These are phyloP conservation scores for Aspergillus sclerotiicarbonarius DNA, from an alignment of 495 filamentous ascomycete genomes.

Conservation along the genomic window DNA sequence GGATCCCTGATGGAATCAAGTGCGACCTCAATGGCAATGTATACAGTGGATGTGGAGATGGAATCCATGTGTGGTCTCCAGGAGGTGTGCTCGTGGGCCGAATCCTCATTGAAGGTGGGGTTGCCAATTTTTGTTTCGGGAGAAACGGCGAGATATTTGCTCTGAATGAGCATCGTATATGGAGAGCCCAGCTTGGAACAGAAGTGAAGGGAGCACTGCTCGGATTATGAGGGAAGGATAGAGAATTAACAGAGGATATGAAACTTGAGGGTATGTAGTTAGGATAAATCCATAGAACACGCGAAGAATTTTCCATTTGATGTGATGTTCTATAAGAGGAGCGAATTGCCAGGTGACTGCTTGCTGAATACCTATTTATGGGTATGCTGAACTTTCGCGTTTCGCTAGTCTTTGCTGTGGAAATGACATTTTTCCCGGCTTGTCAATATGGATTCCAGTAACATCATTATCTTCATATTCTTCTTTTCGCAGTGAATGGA, in stretches of 20 bases:
- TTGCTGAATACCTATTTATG: too few species aligned
- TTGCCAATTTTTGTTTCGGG: slow-evolving; percentile 48
- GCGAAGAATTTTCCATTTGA: background rate
- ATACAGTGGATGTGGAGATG: slow-evolving; percentile 59
- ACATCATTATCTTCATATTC: too few species aligned
- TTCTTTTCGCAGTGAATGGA: too few species aligned
- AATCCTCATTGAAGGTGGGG: slow-evolving; percentile 43
- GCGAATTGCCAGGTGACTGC: too few species aligned
- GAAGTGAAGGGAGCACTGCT: slow-evolving; percentile 36
- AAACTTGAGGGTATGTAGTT: background rate
- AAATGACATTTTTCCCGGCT: too few species aligned
- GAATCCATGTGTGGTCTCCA: slow-evolving; percentile 60
- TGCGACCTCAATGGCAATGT: slow-evolving; percentile 59
- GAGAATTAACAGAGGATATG: background rate
- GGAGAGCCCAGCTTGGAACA: slow-evolving; percentile 31
- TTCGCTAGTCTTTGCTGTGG: too few species aligned
- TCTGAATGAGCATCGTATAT: slow-evolving; percentile 41
- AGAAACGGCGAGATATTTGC: slow-evolving; percentile 39
- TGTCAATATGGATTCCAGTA: too few species aligned
- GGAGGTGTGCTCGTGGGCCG: slow-evolving; percentile 57
- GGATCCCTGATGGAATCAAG: slow-evolving; percentile 61
- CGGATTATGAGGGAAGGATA: slow-evolving; percentile 1
- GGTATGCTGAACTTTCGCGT: too few species aligned
- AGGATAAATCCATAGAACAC: background rate
- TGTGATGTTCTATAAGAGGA: background rate